Percentiles rank a stretch among this genome's conserved stretches.
phyloP scores from a whole-genome alignment of 768 basidiomycete species.

The Cystobasidium ongulense region DNA sequence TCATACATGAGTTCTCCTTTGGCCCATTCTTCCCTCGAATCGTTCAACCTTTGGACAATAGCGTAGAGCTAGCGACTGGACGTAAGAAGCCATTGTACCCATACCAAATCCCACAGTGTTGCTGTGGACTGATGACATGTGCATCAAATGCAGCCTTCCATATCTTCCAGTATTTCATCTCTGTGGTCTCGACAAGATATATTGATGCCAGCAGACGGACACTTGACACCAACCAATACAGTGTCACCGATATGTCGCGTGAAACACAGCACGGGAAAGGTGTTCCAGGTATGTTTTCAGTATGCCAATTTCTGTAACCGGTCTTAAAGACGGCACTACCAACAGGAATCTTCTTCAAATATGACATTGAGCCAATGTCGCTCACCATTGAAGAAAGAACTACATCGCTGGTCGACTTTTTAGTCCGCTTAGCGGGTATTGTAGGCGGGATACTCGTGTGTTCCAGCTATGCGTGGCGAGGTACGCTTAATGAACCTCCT shows the following conservation, averaged over 20 bases:
- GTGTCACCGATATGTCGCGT: slow-evolving; percentile 83
- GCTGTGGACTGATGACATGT: too few relatives aligned
- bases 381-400: slow-evolving; percentile 83
- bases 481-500: background rate
- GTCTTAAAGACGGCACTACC: too few relatives aligned
- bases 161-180: slow-evolving; percentile 35
- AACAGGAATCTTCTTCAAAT: slow-evolving; percentile 88
- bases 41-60: slow-evolving; percentile 84
- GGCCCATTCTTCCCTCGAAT: slow-evolving; percentile 94
- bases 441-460: slow-evolving; percentile 85
- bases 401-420: slow-evolving; percentile 65
- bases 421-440: slow-evolving; percentile 81
- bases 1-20: slow-evolving; percentile 94
- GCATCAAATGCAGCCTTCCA: slow-evolving; percentile 1
- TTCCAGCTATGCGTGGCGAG: slow-evolving; percentile 47
- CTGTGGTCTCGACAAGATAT: slow-evolving; percentile 88
- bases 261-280: slow-evolving; percentile 64
- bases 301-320: too few relatives aligned
- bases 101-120: background rate
- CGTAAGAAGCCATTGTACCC: slow-evolving; percentile 50
- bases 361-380: slow-evolving; percentile 82
- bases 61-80: slow-evolving; percentile 63
- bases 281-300: slow-evolving; percentile 53
- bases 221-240: slow-evolving; percentile 70
- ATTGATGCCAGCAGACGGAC: slow-evolving; percentile 51